Conservation (phyloP, 2,329 filamentous ascomycete genomes). For the Colletotrichum spinosum region DNA sequence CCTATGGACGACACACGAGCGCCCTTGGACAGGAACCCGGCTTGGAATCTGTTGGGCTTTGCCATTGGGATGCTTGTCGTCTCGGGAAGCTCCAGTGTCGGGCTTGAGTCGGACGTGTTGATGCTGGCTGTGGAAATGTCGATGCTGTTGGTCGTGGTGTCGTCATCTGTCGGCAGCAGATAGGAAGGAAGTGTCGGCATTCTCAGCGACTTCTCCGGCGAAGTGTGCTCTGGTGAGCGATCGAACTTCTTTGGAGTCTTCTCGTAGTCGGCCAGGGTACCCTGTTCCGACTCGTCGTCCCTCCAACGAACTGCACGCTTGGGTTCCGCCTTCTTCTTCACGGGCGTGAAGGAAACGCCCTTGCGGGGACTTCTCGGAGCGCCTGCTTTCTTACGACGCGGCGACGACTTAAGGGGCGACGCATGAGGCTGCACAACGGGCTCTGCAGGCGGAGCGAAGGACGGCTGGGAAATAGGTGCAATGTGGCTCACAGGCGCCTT, state of each 20-base stretch:
- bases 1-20: constrained; percentile 50
- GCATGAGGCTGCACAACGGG: constrained; percentile 40
- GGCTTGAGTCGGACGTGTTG: constrained; percentile 59
- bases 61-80: constrained; percentile 48
- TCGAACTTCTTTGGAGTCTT: constrained; percentile 82
- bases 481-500: constrained; percentile 57
- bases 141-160: constrained; percentile 53
- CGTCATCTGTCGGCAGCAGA: constrained; percentile 46
- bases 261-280: constrained; percentile 88
- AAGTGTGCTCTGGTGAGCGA: constrained; percentile 65
- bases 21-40: constrained; percentile 81
- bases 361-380: constrained; percentile 62
- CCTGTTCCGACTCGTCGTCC: constrained; percentile 86
- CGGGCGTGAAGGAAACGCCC: constrained; percentile 83
- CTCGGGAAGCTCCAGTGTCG: constrained; percentile 68
- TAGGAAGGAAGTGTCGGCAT: constrained; percentile 63
- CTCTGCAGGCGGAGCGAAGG: constrained; percentile 49
- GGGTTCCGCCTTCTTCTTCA: constrained; percentile 77
- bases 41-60: constrained; percentile 84
- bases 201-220: constrained; percentile 57
- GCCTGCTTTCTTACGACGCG: constrained; percentile 80
- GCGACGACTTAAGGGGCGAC: constrained; percentile 81
- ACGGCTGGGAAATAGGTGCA: constrained; percentile 59
- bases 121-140: too few species aligned
- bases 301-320: constrained; percentile 91